Evolutionary conservation across 1,284 basidiomycete species (phyloP), one percentile per base, ranked within the genome.

Genomic region (Ceratobasidium theobromae): DNA sequence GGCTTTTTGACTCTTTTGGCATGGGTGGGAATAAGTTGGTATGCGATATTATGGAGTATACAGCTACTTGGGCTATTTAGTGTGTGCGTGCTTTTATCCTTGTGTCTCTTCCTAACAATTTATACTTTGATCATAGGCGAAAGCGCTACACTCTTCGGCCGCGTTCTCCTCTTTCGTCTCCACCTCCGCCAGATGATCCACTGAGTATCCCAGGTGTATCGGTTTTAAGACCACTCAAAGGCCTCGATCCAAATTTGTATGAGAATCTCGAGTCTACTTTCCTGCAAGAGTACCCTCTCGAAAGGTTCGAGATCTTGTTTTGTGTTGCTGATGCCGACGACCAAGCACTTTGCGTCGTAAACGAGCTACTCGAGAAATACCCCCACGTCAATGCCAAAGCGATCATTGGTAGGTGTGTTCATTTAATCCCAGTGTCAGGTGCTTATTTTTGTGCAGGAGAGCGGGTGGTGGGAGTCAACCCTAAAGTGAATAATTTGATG

Each of bases 401-500:
- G 18, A 79, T 94, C 65, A 83, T 93, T 67, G 89, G 95, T 93
- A 74, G 71, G 87, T 76, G 6, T 3, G 11, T 21, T 21, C 21
- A 21, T 3, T 14, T 25, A 27, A 23, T 21, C 38, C 21, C 28
- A 60, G n/a, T 45, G 28, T 25, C n/a, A 18, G 45, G 5, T 18
- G 6, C 27, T 28, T 32, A 64, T 28, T 4, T 49, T 40, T 25
- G 43, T 14, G n/a, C 21, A 38, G 88, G 88, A 30, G 85, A 88
- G 72, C 86, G 90, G 66, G 72, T 80, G 33, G 84, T 96, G 18
- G 95, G 96, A 1, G 88, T 95, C 41, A 99, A 99, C 73, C 97
- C 97, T 1, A 99, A 99, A 80, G 89, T 99, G 73, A 98, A 98
- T 80, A 99, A 99, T 75, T 86, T 99, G 41, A 84, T 96, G 68